Percentiles rank a stretch among this genome's conserved stretches.
phyloP scores from a whole-genome alignment of 352 stramenopile species.

The Thalassiosira mediterranea region DNA sequence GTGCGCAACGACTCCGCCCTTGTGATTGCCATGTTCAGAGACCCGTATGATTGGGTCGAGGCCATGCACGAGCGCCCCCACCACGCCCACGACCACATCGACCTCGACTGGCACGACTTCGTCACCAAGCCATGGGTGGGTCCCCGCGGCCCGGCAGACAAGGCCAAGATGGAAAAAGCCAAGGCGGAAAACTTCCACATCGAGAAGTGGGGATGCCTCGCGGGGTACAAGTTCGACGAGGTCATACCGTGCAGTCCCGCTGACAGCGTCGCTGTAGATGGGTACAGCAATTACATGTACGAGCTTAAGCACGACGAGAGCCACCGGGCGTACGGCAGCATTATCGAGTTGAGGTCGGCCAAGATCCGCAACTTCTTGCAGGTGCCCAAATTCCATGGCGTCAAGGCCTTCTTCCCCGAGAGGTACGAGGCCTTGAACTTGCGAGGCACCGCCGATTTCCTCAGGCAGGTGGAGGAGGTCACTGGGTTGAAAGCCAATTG shows the following conservation, averaged over 20 bases:
- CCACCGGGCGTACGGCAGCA: conserved; percentile 37
- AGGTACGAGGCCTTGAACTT: conserved; percentile 53
- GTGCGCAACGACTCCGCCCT: conserved; percentile 23
- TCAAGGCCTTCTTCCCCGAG: conserved; percentile 30
- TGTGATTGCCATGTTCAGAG: conserved; percentile 48
- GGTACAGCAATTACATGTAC: conserved; percentile 30
- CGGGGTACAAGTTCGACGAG: conserved; percentile 28
- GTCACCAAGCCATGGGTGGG: conserved; percentile 60
- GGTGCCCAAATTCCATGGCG: conserved; percentile 11
- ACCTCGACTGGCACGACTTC: conserved; percentile 42
- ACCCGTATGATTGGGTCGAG: conserved; percentile 56
- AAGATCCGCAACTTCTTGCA: conserved; percentile 59
- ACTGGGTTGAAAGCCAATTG: conserved; percentile 45
- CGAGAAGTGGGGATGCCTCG: conserved; percentile 14
- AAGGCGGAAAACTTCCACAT: too few relatives aligned
- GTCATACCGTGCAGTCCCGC: conserved; percentile 26
- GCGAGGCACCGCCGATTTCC: conserved; percentile 30
- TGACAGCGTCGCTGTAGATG: not conserved
- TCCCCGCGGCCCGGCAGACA: not conserved
- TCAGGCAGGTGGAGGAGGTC: conserved; percentile 34
- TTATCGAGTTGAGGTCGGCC: conserved; percentile 42
- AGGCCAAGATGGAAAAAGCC: not conserved
- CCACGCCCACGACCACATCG: conserved; percentile 32
- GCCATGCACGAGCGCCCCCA: conserved; percentile 39
- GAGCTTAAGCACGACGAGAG: conserved; percentile 48